Evolutionary conservation across 257 asterid species (phyloP).

Genomic region (Nicotiana tomentosiformis): DNA sequence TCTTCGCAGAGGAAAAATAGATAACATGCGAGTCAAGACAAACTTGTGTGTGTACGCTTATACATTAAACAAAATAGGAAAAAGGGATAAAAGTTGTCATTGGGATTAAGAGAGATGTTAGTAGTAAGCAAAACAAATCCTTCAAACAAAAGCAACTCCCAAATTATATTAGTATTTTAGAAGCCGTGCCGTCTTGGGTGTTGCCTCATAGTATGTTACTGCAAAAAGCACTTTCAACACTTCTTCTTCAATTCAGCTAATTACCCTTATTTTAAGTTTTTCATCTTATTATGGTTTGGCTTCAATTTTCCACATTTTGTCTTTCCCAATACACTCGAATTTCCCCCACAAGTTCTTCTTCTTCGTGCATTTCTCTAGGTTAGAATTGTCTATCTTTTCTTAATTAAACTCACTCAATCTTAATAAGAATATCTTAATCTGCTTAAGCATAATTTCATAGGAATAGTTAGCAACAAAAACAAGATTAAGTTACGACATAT

Average conservation of each 20-base stretch:
- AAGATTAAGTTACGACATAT: background rate
- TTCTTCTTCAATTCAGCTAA: conserved; percentile 27
- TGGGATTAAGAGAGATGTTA: background rate
- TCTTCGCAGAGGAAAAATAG: too few species aligned
- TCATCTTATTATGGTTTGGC: background rate
- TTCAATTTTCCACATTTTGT: conserved; percentile 9
- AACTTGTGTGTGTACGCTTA: too few species aligned
- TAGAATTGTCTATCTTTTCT: background rate
- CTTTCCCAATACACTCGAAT: conserved; percentile 8
- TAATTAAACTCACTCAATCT: too few species aligned
- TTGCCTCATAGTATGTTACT: conserved; percentile 1
- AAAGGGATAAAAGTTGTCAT: background rate
- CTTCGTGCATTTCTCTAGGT: background rate
- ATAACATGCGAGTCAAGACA: too few species aligned
- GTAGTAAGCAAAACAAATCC: background rate
- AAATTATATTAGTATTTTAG: background rate
- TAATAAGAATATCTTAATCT: background rate
- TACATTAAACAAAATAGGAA: background rate
- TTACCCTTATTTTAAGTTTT: background rate
- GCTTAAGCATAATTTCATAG: background rate
- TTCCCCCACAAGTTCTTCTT: background rate
- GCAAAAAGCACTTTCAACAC: conserved; percentile 9
- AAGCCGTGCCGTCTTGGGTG: conserved; percentile 49
- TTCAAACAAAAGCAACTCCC: background rate
- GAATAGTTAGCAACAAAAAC: background rate